Base-by-base conservation (phyloP, 352 stramenopile species). In the Globisporangium barbulae region DNA sequence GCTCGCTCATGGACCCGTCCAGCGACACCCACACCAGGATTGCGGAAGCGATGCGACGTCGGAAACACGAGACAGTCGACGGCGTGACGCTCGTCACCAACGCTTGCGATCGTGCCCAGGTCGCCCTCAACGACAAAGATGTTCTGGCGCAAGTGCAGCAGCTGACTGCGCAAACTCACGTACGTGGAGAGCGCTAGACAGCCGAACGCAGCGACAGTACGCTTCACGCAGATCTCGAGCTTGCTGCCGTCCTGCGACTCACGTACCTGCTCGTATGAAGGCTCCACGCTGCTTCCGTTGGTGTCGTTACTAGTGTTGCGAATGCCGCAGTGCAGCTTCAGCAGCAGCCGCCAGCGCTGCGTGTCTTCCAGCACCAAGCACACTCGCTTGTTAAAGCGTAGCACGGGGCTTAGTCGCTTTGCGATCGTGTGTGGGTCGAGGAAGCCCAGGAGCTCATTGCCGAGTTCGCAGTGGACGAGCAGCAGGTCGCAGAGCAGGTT, bases 31-130 rank as follows among this genome's bases (percentile, higher is more conserved):
- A 71, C 64, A 12, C 42, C 9, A 28, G 81, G 75, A 52, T 90
- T 82, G 19, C 37, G 53, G 21, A 76, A 84, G 10, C 47, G 63
- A 9, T 2, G 10, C 5, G 79, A 81, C 49, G 82, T 88, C 13
- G 81, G 80, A 45, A 91, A 90, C 39, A 75, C 72, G 8, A 93
- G 63, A 54, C 82, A 90, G 35, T 93, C 82, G 13, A 93, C 60
- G 5, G 48, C 35, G 6, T 65, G 17, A 2, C 19, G 17, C 42
- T 52, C 67, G 21, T 69, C 50, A n/a, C 68, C 52, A 10, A n/a
- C 9, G 81, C 63, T 44, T 0, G 52, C 67, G 52, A 90, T 79
- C 15, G 37, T 61, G 19, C 72, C 70, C 53, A 93, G 52, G 49
- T 91, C 74, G 0, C 72, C 81, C 22, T 74, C 49, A 9, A 82